A percentile compares a stretch with the other conserved stretches of the same genome.
Conservation (phyloP, 208 protist species). For the Herpetomonas tarakana region DNA sequence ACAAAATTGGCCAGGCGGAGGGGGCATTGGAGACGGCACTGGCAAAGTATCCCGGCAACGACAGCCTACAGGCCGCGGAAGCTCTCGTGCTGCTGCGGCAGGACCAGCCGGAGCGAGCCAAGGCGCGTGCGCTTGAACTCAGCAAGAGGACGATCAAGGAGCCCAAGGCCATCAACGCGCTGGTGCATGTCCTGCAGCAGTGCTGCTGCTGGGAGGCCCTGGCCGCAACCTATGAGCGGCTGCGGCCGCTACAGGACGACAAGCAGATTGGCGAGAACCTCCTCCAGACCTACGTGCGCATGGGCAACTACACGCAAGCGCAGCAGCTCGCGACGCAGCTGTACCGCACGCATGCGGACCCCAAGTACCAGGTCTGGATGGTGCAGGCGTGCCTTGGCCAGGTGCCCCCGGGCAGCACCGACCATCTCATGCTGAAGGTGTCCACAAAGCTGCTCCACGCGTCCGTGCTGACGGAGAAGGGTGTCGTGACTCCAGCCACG, state of each 20-base stretch:
- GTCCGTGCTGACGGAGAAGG: constrained; percentile 61
- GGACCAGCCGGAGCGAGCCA: constrained; percentile 28
- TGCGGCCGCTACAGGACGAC: constrained; percentile 53
- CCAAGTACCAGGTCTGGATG: constrained; percentile 78
- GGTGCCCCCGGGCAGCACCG: constrained; percentile 56
- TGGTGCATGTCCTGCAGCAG: constrained; percentile 68
- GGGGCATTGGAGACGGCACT: constrained; percentile 53
- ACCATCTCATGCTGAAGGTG: constrained; percentile 72
- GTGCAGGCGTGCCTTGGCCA: constrained; percentile 78
- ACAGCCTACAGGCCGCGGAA: constrained; percentile 55
- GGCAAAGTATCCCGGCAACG: constrained; percentile 53
- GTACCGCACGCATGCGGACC: constrained; percentile 53
- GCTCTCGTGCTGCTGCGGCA: constrained; percentile 44
- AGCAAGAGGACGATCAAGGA: constrained; percentile 45
- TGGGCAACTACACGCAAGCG: constrained; percentile 67
- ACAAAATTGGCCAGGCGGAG: constrained; percentile 60
- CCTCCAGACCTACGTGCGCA: constrained; percentile 74
- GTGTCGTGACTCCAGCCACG: constrained; percentile 48
- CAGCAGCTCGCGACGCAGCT: constrained; percentile 63
- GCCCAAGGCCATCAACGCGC: constrained; percentile 50
- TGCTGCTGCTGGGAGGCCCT: constrained; percentile 71
- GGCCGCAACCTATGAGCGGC: constrained; percentile 55
- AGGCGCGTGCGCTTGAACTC: constrained; percentile 42
- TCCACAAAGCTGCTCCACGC: constrained; percentile 64
- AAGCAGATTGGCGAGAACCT: constrained; percentile 61